phyloP scores from a whole-genome alignment of 108 stramenopile genomes.

The Nitzschia sp. region DNA sequence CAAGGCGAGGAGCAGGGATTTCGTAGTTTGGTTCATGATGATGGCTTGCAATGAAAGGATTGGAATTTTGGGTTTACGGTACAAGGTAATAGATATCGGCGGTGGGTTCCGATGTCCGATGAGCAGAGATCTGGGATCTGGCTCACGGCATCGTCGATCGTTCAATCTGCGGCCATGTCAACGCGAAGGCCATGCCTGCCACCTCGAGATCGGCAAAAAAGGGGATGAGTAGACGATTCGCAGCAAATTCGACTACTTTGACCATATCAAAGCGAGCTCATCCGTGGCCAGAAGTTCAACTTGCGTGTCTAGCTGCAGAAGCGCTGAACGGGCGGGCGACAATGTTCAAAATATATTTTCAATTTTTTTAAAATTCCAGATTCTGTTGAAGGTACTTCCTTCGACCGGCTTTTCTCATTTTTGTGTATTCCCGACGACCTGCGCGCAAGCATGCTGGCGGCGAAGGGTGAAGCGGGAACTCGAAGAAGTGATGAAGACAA shows the following conservation, averaged over 20 bases:
- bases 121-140: not conserved
- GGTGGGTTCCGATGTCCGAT: not conserved
- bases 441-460: not conserved
- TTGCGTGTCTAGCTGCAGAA: no score
- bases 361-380: not conserved
- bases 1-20: slow-evolving; percentile 5
- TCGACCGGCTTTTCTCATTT: not conserved
- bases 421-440: not conserved
- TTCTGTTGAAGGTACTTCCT: not conserved
- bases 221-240: no score
- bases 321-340: no score
- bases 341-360: not conserved
- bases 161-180: not conserved
- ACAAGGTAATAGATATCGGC: no score
- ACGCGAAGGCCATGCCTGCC: no score
- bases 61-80: no score
- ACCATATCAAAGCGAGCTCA: not conserved
- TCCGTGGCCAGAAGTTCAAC: not conserved
- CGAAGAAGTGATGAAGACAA: not conserved
- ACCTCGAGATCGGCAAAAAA: no score
- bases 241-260: not conserved
- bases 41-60: no score
- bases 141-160: not conserved
- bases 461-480: not conserved
- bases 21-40: not conserved